These are phyloP conservation scores for Pyrus hybrid DNA, from an alignment of 331 rosid species.

Conservation along the genomic window DNA sequence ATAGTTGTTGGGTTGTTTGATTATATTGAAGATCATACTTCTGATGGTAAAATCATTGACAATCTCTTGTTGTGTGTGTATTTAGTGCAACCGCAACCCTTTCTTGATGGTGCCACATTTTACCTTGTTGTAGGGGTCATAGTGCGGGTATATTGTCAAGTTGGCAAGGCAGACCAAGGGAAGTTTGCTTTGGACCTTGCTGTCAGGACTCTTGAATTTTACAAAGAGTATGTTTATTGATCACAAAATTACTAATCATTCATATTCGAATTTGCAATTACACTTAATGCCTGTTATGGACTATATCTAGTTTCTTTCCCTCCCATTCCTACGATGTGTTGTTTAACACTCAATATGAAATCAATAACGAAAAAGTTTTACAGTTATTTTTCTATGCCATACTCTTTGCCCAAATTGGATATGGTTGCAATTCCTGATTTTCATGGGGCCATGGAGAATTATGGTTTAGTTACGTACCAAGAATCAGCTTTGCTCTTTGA, in stretches of 20 bases:
- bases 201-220: slow-evolving; percentile 60
- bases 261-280: neutral
- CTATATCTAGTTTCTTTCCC: neutral
- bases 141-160: slow-evolving; percentile 83
- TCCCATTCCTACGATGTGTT: neutral
- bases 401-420: slow-evolving; percentile 84
- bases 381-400: slow-evolving; percentile 85
- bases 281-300: neutral
- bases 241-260: neutral
- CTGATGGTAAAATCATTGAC: slow-evolving; percentile 51
- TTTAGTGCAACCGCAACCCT: neutral
- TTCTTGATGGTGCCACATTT: slow-evolving; percentile 19
- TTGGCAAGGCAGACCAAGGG: slow-evolving; percentile 77
- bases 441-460: slow-evolving; percentile 70
- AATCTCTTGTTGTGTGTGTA: slow-evolving; percentile 5
- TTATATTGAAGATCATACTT: slow-evolving; percentile 73
- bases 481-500: slow-evolving; percentile 47
- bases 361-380: slow-evolving; percentile 8
- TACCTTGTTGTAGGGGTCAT: slow-evolving; percentile 50
- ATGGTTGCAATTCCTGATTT: slow-evolving; percentile 97
- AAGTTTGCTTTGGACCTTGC: slow-evolving; percentile 72
- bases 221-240: slow-evolving; percentile 46
- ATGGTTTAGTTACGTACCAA: slow-evolving; percentile 50
- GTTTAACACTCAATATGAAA: neutral
- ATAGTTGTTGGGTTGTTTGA: slow-evolving; percentile 83